Evolutionary conservation across 164 flowering plant species (phyloP), one percentile per base, ranked within the genome.

Genomic region (Sedum album): DNA sequence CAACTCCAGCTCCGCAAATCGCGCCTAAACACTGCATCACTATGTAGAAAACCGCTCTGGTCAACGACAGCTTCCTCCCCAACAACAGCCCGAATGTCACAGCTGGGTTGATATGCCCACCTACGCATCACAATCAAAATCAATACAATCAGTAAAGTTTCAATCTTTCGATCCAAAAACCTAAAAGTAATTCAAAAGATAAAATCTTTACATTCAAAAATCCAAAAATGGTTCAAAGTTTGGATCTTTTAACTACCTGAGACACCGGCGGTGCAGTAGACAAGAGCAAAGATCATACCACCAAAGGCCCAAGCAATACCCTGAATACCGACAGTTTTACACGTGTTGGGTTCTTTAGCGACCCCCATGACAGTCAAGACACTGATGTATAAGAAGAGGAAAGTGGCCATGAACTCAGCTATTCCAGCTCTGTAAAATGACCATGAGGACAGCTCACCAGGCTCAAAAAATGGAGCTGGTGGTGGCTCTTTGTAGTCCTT

Each of bases 351-450:
- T 0, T 83, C 23, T 57, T 74, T 73, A 1, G 20, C 18, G 28
- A 81, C 79, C 39, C 87, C 90, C 87, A 86, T 84, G 2, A 84
- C 87, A 25, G 90, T 86, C 57, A 86, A 68, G 31, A 86, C 46
- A 42, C 83, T 79, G 76, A 86, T 76, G 82, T 86, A 86, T 25
- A 84, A 79, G 77, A 84, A 86, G 14, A 86, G 72, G 71, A 85
- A 85, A 44, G 48, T 44, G n/a, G 48, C 48, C 48, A 44, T 44
- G 48, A 44, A 44, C 48, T 44, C 48, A 44, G 48, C 48, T 11
- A 44, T 44, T 1, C 48, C 48, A 15, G 48, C 48, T 44, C 48
- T 44, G 48, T 44, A 84, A 62, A 85, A 85, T 13, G 86, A 83
- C 89, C 89, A 85, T 63, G 85, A 82, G 4, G 71, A 42, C 53